phyloP scores from a whole-genome alignment of 441 rosid genomes.

The Corymbia citriodora region DNA sequence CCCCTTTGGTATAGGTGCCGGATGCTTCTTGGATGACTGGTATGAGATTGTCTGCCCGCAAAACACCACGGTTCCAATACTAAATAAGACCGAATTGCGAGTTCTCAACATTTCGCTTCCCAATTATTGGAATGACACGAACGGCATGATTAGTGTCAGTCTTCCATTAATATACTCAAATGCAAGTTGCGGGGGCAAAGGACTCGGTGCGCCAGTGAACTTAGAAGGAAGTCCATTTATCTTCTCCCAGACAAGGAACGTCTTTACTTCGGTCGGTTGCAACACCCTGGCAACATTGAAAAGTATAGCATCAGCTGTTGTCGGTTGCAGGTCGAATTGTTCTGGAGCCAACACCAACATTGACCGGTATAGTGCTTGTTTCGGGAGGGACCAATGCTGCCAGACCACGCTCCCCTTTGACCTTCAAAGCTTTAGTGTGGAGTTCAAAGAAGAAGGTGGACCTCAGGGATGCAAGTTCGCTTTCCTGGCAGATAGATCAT shows the following conservation, averaged over 20 bases:
- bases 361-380: background rate
- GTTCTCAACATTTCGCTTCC: too few species aligned
- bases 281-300: too few species aligned
- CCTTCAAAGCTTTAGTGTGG: background rate
- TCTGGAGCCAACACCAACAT: background rate
- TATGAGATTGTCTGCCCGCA: background rate
- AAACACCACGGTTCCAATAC: background rate
- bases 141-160: background rate
- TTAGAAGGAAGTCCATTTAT: background rate
- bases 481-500: too few species aligned
- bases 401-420: background rate
- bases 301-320: background rate
- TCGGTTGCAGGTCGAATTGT: background rate
- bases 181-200: background rate
- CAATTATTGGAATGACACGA: rapidly evolving
- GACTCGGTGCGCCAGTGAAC: background rate
- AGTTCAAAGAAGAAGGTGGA: background rate
- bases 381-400: background rate
- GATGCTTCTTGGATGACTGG: background rate
- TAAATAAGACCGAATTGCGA: too few species aligned
- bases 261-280: background rate
- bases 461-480: too few species aligned
- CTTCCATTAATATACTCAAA: background rate
- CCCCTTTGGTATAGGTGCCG: background rate
- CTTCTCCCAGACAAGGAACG: background rate